phyloP scores from a whole-genome alignment of 2,329 filamentous ascomycete species.

The Sporothrix curviconia region DNA sequence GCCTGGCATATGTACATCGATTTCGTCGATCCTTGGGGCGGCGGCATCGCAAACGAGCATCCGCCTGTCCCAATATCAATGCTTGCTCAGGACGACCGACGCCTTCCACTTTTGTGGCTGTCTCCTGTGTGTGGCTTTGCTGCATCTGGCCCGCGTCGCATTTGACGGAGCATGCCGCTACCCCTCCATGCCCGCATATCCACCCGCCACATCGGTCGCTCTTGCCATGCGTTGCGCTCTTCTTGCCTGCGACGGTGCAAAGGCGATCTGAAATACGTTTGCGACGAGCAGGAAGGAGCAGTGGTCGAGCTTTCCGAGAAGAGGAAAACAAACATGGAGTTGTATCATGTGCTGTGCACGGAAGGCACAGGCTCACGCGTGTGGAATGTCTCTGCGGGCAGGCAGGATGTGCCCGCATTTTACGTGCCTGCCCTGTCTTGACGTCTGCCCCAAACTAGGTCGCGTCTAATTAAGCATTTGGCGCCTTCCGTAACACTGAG shows the following conservation, averaged over 20 bases:
- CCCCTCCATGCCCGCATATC: background rate
- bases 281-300: background rate
- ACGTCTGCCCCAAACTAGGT: background rate
- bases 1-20: no score
- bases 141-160: background rate
- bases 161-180: background rate
- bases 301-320: background rate
- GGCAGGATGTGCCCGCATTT: background rate
- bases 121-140: background rate
- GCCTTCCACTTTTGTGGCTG: no score
- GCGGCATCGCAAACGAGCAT: no score
- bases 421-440: conserved; percentile 1
- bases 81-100: no score
- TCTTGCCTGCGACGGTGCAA: background rate
- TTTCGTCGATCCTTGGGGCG: no score
- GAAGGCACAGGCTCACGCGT: background rate
- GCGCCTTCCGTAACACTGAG: no score
- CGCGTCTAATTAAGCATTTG: conserved; percentile 1
- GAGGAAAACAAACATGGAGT: background rate
- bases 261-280: no score
- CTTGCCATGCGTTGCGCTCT: background rate
- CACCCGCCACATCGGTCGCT: background rate
- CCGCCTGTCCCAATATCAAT: no score
- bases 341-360: background rate
- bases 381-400: conserved; percentile 1